Base-by-base conservation (phyloP, 257 asterid genomes). In the Marsdenia floribunda region DNA sequence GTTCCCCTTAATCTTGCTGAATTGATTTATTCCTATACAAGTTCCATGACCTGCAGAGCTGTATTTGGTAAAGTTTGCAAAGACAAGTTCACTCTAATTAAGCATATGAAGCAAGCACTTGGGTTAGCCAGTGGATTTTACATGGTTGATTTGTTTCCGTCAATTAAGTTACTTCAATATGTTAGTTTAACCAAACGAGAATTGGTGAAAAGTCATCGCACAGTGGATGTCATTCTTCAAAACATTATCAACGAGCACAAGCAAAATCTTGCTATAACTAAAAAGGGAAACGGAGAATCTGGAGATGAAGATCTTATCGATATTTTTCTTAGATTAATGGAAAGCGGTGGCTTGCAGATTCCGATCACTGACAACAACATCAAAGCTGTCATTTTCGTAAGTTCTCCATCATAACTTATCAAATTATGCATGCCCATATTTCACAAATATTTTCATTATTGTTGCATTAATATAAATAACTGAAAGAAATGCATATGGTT, bases 311-410 rank as follows among this genome's bases (percentile, higher is more conserved):
- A 65, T 35, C 46, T 65, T 0, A 65, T 65, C 0, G 70, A 65
- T 37, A 22, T 18, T 37, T 49, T 65, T 6, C 29, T 65, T 12
- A 65, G 46, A 13, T n/a, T 65, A 0, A 65, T 13, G 47, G 50
- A 65, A 2, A 65, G 46, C 4, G 46, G 46, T 15, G 37, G 71
- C 54, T 80, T 79, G 2, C 11, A 78, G 6, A 70, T 78, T 42
- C 86, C 86, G 0, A 54, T 85, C 12, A 78, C 83, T 0, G 49
- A 59, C 6, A 42, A 81, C 55, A 85, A 71, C 80, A 78, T 82
- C 77, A 85, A 80, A 76, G 88, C 86, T 0, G 46, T 85, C 66
- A 71, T 85, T 10, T 76, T 76, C 8, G 84, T 85, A 72, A 78
- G 82, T 42, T 49, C 10, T 5, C 33, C 33, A 29, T 29, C 33